Evolutionary conservation across 164 flowering plant species (phyloP).

Genomic region (Tinospora cordifolia): DNA sequence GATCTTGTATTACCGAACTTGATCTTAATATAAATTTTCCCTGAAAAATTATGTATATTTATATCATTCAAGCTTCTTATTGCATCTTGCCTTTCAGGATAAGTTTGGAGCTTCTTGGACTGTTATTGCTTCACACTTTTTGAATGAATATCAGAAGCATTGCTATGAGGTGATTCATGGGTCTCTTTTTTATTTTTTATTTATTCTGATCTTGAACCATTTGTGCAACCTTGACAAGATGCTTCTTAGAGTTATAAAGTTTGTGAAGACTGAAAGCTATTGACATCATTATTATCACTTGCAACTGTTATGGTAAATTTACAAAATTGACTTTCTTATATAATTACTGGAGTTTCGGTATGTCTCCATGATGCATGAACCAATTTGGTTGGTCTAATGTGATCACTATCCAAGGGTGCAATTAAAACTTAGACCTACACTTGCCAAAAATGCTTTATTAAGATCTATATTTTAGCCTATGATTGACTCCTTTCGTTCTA

Average conservation of each 20-base stretch:
- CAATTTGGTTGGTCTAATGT: too few species aligned
- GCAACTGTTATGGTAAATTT: too few species aligned
- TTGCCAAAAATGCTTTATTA: too few species aligned
- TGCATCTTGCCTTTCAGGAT: slow-evolving; percentile 44
- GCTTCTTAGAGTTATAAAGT: not conserved
- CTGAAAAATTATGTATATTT: not conserved
- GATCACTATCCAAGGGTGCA: too few species aligned
- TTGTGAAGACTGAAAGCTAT: not conserved
- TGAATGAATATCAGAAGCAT: slow-evolving; percentile 60
- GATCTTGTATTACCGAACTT: not conserved
- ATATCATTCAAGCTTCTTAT: not conserved
- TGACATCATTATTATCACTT: too few species aligned
- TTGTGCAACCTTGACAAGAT: not conserved
- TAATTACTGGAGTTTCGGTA: too few species aligned
- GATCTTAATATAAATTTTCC: not conserved
- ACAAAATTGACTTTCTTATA: too few species aligned
- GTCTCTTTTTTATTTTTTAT: not conserved
- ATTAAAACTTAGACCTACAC: too few species aligned
- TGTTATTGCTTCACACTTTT: slow-evolving; percentile 59
- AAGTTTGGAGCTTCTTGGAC: slow-evolving; percentile 80
- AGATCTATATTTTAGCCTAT: too few species aligned
- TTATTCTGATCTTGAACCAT: not conserved
- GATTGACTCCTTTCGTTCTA: too few species aligned
- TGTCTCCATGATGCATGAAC: too few species aligned
- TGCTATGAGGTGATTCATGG: slow-evolving; percentile 60